Conservation (phyloP, 2,329 filamentous ascomycete species). For the Stromatinia cepivora region DNA sequence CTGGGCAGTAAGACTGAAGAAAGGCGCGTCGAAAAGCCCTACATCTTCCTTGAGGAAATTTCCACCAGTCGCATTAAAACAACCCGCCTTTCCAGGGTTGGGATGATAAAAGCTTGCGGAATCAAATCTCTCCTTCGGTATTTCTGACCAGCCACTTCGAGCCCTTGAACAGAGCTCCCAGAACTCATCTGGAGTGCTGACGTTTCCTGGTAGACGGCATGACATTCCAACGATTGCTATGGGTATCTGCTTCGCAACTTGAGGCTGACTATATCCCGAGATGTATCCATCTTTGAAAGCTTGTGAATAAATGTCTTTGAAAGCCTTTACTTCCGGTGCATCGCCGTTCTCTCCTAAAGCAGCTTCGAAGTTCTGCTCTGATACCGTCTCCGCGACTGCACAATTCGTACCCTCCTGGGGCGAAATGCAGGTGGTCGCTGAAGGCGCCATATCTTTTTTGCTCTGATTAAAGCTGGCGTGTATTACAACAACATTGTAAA, state of each 20-base stretch:
- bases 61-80: constrained; percentile 14
- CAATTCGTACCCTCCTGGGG: constrained; percentile 26
- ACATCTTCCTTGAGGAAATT: constrained; percentile 23
- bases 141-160: constrained; percentile 25
- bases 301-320: constrained; percentile 20
- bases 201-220: constrained; percentile 51
- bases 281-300: constrained; percentile 24
- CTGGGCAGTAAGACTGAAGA: constrained; percentile 21
- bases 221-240: constrained; percentile 55
- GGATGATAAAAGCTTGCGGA: constrained; percentile 22
- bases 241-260: constrained; percentile 26
- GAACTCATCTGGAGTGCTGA: constrained; percentile 58
- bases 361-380: constrained; percentile 12
- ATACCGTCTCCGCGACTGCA: background rate
- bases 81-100: constrained; percentile 21
- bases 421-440: constrained; percentile 36
- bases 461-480: constrained; percentile 25
- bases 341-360: background rate
- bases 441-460: constrained; percentile 35
- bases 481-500: background rate
- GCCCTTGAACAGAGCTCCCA: constrained; percentile 74
- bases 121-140: constrained; percentile 24
- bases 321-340: constrained; percentile 17
- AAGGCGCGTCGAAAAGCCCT: constrained; percentile 20
- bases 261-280: constrained; percentile 20